Evolutionary conservation across 2,329 filamentous ascomycete genomes (phyloP), one percentile per base, ranked within the genome.

Genomic region (Monilinia polystroma): DNA sequence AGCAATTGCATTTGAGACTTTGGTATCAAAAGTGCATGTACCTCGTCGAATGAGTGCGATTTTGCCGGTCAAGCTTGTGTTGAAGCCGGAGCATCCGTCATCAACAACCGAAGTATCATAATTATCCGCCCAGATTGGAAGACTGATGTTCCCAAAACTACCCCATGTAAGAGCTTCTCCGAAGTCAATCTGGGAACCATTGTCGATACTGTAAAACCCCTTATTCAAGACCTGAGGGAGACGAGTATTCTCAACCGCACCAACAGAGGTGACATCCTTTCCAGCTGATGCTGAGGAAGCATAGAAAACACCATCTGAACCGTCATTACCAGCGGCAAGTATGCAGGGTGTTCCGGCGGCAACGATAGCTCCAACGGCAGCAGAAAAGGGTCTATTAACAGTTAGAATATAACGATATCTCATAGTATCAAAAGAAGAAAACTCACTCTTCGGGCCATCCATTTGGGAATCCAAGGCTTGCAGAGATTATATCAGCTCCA

Each of bases 31-130:
- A 18, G 54, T 60, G 41, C 68, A 69, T 16, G 49, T 62, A 16
- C 67, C 67, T 29, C 58, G 67, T 26, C 57, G 49, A n/a, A 66
- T 62, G 29, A 66, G 56, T 35, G 57, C 68, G 43, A 68, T 56
- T 6, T 67, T 67, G 11, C 49, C 49, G 18, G 35, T 43, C 23
- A 70, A 32, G 29, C 43, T 49, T 4, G 45, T 18, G 1, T 43
- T 57, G 16, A 66, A 45, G 6, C 45, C 20, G 23, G n/a, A 52
- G 55, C 67, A 68, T 32, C 32, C 65, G 57, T 67, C 64, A 32
- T 38, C 58, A 26, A 45, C 12, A 10, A 66, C 7, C 20, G 12
- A 59, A 20, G 26, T 64, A 41, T 67, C 41, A 5, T 7, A n/a
- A 47, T 8, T 47, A n/a, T n/a, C 6, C 18, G 45, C 45, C 45